phyloP scores from a whole-genome alignment of 257 asterid species.

The Knoxia roxburghii region DNA sequence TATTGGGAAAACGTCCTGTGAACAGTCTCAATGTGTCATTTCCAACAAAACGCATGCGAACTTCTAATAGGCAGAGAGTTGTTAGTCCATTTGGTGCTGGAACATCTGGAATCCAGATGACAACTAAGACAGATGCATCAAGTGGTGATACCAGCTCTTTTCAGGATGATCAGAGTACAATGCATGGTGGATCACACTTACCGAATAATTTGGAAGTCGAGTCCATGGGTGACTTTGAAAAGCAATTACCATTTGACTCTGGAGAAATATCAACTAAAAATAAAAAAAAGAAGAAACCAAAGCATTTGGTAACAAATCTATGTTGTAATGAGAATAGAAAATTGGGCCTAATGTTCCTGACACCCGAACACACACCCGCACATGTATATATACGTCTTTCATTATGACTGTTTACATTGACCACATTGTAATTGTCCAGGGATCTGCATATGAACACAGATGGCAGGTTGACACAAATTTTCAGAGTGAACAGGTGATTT shows the following conservation, averaged over 20 bases:
- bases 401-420: conserved; percentile 5
- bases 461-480: conserved; percentile 68
- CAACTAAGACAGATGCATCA: conserved; percentile 81
- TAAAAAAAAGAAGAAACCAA: conserved; percentile 83
- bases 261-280: conserved; percentile 62
- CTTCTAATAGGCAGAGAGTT: conserved; percentile 76
- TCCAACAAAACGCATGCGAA: conserved; percentile 89
- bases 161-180: conserved; percentile 86
- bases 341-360: too few relatives aligned
- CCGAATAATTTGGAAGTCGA: conserved; percentile 71
- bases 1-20: conserved; percentile 61
- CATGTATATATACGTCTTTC: too few relatives aligned
- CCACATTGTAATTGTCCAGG: conserved; percentile 35
- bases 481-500: conserved; percentile 77
- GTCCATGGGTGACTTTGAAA: conserved; percentile 65
- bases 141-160: conserved; percentile 90
- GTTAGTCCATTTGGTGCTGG: conserved; percentile 73
- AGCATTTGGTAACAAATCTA: conserved; percentile 50
- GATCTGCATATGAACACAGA: conserved; percentile 56
- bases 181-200: conserved; percentile 56
- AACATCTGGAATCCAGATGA: conserved; percentile 61
- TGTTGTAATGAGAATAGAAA: background rate
- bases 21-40: conserved; percentile 70
- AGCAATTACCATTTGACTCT: conserved; percentile 54
- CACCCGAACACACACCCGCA: too few relatives aligned